Percentiles rank a stretch among this genome's conserved stretches.
Evolutionary conservation across 352 stramenopile species (phyloP).

Genomic region (Phytopythium boreale): DNA sequence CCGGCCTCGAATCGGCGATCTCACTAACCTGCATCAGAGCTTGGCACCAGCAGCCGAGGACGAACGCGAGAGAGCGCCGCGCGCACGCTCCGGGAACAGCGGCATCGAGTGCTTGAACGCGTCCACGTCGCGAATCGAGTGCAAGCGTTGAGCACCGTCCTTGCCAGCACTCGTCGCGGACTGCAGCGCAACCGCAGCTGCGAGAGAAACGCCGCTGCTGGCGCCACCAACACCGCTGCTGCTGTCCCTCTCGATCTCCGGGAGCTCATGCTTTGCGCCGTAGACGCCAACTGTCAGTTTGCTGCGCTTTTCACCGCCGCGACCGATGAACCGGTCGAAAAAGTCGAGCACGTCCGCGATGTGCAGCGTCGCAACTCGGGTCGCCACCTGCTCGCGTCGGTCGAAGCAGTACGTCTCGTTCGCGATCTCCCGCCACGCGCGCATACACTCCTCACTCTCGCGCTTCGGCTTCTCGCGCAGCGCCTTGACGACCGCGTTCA

Average conservation of each 20-base stretch:
- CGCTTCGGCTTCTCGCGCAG: conserved; percentile 71
- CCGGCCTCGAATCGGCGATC: not conserved
- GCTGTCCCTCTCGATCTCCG: conserved; percentile 15
- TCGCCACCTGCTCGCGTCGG: conserved; percentile 44
- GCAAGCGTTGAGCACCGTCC: conserved; percentile 3
- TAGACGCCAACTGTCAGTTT: conserved; percentile 60
- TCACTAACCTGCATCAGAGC: conserved; percentile 3
- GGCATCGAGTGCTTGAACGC: conserved; percentile 66
- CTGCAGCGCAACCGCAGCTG: conserved; percentile 37
- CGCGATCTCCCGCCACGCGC: conserved; percentile 63
- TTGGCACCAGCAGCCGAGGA: conserved; percentile 8
- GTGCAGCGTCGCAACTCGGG: conserved; percentile 42
- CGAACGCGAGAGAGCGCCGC: not conserved
- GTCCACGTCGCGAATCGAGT: conserved; percentile 44
- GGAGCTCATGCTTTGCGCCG: conserved; percentile 47
- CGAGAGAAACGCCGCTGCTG: conserved; percentile 13
- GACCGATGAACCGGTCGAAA: conserved; percentile 55
- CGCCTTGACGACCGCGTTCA: conserved; percentile 56
- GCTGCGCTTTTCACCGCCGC: conserved; percentile 24
- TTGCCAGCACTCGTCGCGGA: conserved; percentile 8
- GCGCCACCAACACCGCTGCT: not conserved
- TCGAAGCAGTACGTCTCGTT: conserved; percentile 72
- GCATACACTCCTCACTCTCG: conserved; percentile 59
- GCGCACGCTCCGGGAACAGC: conserved; percentile 55
- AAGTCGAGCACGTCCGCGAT: conserved; percentile 48